Base-by-base conservation (phyloP, 2,329 filamentous ascomycete species). In the Sporothrix humicola region DNA sequence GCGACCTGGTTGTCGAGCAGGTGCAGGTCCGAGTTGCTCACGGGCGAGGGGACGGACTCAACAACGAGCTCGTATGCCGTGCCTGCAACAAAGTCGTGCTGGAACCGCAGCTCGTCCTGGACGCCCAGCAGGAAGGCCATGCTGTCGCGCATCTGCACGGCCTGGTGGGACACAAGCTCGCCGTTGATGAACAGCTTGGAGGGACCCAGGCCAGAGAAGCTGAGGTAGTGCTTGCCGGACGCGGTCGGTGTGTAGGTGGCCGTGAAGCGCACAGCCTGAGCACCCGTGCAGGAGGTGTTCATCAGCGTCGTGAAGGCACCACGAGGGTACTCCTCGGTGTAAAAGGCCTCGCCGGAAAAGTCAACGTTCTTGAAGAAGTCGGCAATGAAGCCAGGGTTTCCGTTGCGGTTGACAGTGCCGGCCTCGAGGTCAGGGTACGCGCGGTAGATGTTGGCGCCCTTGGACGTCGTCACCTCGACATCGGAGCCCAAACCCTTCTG, bases 181-280 rank as follows among this genome's bases (percentile, higher is more conserved):
- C 83, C 89, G 76, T 92, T 87, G 72, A 92, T 85, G 76, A 87
- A 90, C 12, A 92, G 83, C 76, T 88, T 89, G n/a, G 89, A 90
- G 0, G 88, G 90, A 37, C 91, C 91, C 59, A 87, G 87, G 8
- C 92, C 90, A 5, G 89, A 88, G 37, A 91, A 83, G n/a, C 90
- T 88, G 73, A 93, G 87, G 78, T 92, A 89, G 79, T 89, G 92
- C 1, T 85, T 82, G 56, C 85, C 85, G 76, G 89, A 87, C 75
- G 90, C 87, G 3, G 90, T 87, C 1, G 90, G 86, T 1, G 87
- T 87, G 69, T 90, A 85, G 4, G 83, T 85, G 26, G 88, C 89
- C 76, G 91, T 89, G 76, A 91, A 84, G 69, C 90, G 87, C 44
- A 87, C 87, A 73, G 89, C 91, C 15, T 69, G 23, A 23, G 48